Percentiles rank a stretch among this genome's conserved stretches.
These are phyloP conservation scores for Stagonosporopsis rhizophila DNA, from an alignment of 2,329 filamentous ascomycete genomes.

Conservation along the genomic window DNA sequence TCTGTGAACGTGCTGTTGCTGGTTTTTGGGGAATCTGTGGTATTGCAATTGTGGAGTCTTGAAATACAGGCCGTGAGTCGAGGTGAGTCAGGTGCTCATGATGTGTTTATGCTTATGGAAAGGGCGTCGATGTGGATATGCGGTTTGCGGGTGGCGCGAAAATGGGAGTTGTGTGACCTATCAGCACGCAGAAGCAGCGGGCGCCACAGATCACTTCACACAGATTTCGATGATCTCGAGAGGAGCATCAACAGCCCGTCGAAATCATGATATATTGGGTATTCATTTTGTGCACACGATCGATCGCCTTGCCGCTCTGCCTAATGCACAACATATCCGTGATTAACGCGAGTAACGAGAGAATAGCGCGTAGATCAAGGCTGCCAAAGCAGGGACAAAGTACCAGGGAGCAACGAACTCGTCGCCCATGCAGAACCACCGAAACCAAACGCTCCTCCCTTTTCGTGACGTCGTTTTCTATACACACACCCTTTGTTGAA, in stretches of 20 bases:
- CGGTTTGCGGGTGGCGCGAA: not conserved
- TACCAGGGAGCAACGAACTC: not conserved
- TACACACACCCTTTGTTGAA: not conserved
- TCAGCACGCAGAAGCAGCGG: not conserved
- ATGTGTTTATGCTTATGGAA: slow-evolving; percentile 2
- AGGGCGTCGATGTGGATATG: slow-evolving; percentile 7
- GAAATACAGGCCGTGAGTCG: not conserved
- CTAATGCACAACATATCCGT: not conserved
- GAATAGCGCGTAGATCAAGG: slow-evolving; percentile 4
- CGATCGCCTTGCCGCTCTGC: not conserved
- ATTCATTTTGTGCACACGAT: slow-evolving; percentile 12
- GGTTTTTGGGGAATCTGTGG: not conserved
- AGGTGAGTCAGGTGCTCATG: slow-evolving; percentile 6
- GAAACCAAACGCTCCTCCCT: not conserved
- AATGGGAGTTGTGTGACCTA: not conserved
- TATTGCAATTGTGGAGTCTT: not conserved
- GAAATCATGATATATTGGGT: not conserved
- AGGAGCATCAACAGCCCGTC: not conserved
- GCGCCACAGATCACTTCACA: not conserved
- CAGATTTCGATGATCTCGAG: not conserved
- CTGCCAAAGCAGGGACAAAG: not conserved
- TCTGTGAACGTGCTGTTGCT: not conserved
- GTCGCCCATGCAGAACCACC: slow-evolving; percentile 1
- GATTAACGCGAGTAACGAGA: slow-evolving; percentile 10
- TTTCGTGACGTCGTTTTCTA: slow-evolving; percentile 6